Percentiles rank a stretch among this genome's conserved stretches.
These are phyloP conservation scores for Mollisiaceae sp. DNA, from an alignment of 2,329 filamentous ascomycete genomes.

Conservation along the genomic window DNA sequence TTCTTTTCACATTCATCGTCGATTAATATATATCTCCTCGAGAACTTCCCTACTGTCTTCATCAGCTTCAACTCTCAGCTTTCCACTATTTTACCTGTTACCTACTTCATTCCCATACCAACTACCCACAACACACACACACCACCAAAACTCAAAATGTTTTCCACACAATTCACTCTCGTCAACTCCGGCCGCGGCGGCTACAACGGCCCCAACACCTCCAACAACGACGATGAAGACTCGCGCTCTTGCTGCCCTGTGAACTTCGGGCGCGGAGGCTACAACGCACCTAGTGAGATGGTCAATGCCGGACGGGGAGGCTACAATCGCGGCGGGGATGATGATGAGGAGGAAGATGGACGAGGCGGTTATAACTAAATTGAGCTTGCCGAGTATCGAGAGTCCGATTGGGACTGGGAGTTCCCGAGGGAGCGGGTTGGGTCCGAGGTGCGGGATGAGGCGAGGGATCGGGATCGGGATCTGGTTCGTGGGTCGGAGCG, in stretches of 20 bases:
- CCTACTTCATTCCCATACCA: not conserved
- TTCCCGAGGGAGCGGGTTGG: not conserved
- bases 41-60: conserved; percentile 3
- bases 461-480: too few species aligned
- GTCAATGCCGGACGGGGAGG: conserved; percentile 36
- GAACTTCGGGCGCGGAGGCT: conserved; percentile 37
- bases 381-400: too few species aligned
- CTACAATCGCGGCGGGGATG: conserved; percentile 34
- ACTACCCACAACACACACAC: not conserved
- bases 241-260: conserved; percentile 16
- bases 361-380: conserved; percentile 37
- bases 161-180: conserved; percentile 26
- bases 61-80: not conserved
- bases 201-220: conserved; percentile 34
- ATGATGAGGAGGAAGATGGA: conserved; percentile 41
- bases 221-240: conserved; percentile 24
- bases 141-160: conserved; percentile 29
- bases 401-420: too few species aligned
- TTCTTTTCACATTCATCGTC: too few species aligned
- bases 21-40: not conserved
- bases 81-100: not conserved
- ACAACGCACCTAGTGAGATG: conserved; percentile 29
- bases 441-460: not conserved
- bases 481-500: too few species aligned
- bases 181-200: conserved; percentile 36